Percentiles rank a stretch among this genome's conserved stretches.
Evolutionary conservation across 1,284 basidiomycete species (phyloP).

Genomic region (Naganishia cerealis): DNA sequence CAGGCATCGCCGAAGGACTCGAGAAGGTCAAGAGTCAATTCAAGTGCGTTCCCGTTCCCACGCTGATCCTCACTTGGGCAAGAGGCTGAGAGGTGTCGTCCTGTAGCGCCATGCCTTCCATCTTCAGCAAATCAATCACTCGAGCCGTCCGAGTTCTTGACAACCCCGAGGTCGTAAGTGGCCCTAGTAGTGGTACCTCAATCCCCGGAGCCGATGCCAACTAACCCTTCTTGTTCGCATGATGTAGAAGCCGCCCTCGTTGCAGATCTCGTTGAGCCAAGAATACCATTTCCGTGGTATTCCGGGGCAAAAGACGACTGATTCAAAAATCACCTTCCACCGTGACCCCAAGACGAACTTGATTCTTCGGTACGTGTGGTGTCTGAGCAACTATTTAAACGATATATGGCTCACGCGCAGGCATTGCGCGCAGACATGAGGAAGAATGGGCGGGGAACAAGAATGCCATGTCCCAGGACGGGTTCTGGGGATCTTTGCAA

Average conservation of each 20-base stretch:
- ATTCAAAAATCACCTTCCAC: conserved; percentile 44
- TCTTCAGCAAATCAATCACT: conserved; percentile 40
- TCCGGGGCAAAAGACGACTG: conserved; percentile 40
- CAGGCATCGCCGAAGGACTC: conserved; percentile 40
- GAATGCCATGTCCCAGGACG: conserved; percentile 43
- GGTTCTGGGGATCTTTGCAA: conserved; percentile 46
- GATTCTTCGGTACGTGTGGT: conserved; percentile 39
- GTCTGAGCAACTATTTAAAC: background rate
- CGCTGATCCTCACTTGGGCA: background rate
- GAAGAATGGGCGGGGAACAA: conserved; percentile 47
- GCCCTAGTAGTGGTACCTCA: background rate
- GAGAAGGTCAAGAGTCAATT: conserved; percentile 46
- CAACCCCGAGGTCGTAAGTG: conserved; percentile 46
- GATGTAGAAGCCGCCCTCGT: conserved; percentile 45
- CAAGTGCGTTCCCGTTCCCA: conserved; percentile 36
- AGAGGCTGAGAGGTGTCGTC: background rate
- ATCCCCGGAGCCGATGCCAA: too few species aligned
- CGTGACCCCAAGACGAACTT: conserved; percentile 43
- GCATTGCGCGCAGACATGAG: conserved; percentile 39
- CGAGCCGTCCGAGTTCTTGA: conserved; percentile 42
- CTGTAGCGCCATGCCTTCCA: conserved; percentile 41
- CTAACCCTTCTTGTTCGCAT: background rate
- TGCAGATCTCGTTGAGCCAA: conserved; percentile 45
- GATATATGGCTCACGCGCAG: background rate
- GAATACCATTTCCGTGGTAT: conserved; percentile 41